These are phyloP conservation scores for Pyrenophora teres DNA, from an alignment of 2,329 filamentous ascomycete genomes.

Conservation along the genomic window DNA sequence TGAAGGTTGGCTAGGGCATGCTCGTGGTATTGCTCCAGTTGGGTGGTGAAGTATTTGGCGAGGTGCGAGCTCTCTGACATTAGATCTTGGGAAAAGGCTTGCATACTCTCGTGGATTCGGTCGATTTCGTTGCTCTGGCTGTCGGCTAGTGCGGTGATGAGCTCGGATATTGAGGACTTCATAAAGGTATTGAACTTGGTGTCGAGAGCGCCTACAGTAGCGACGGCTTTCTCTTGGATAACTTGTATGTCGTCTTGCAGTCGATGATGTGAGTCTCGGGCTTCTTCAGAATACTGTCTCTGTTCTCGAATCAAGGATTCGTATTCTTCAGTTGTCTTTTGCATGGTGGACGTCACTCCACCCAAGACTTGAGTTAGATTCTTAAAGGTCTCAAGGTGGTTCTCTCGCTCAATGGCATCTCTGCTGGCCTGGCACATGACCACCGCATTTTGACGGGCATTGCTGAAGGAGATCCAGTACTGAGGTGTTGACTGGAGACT, in stretches of 20 bases:
- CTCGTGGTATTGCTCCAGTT: slow-evolving; percentile 25
- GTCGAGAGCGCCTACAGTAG: slow-evolving; percentile 21
- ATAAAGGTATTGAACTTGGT: slow-evolving; percentile 29
- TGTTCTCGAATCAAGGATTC: slow-evolving; percentile 30
- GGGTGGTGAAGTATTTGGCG: slow-evolving; percentile 15
- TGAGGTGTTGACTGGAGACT: slow-evolving; percentile 60
- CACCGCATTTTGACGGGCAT: slow-evolving; percentile 64
- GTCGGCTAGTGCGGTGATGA: slow-evolving; percentile 23
- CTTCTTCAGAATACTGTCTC: slow-evolving; percentile 27
- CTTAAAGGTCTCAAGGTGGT: slow-evolving; percentile 41
- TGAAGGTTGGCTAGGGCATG: slow-evolving; percentile 16
- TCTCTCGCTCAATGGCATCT: slow-evolving; percentile 61
- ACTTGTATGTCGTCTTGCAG: slow-evolving; percentile 23
- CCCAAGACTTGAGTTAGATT: slow-evolving; percentile 37
- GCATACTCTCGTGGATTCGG: slow-evolving; percentile 23
- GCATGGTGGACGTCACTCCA: slow-evolving; percentile 27
- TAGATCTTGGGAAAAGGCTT: slow-evolving; percentile 26
- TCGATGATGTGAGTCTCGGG: slow-evolving; percentile 25
- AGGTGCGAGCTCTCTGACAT: slow-evolving; percentile 24
- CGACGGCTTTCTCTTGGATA: slow-evolving; percentile 27
- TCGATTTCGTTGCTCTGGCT: slow-evolving; percentile 23
- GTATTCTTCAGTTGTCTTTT: slow-evolving; percentile 30
- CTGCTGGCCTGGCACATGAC: slow-evolving; percentile 67
- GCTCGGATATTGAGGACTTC: slow-evolving; percentile 22
- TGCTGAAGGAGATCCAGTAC: slow-evolving; percentile 69